Conservation (phyloP, 768 basidiomycete species). For the Kwoniella heveanensis region DNA sequence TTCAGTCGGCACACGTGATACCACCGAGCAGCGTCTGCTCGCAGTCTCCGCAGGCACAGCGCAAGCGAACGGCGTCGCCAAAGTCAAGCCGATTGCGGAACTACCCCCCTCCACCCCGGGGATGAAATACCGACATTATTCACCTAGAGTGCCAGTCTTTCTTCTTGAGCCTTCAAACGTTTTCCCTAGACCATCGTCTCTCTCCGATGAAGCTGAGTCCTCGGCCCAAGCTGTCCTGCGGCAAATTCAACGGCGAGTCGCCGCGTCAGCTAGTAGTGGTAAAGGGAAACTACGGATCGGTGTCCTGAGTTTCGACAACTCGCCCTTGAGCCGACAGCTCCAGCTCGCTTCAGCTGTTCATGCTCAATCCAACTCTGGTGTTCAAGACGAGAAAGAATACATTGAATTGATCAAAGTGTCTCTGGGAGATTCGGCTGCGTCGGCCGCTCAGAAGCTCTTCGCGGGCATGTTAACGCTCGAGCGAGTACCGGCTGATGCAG, state of each 20-base stretch:
- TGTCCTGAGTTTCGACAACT: constrained; percentile 45
- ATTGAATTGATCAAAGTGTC: constrained; percentile 35
- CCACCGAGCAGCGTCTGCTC: background rate
- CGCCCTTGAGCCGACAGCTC: constrained; percentile 30
- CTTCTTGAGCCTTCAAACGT: constrained; percentile 60
- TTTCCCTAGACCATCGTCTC: constrained; percentile 59
- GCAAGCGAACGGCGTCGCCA: background rate
- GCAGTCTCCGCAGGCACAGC: background rate
- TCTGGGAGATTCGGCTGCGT: constrained; percentile 58
- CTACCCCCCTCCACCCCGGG: constrained; percentile 85
- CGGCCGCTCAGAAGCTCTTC: constrained; percentile 79
- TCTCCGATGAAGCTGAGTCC: constrained; percentile 43
- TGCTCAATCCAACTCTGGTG: background rate
- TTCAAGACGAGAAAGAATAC: background rate
- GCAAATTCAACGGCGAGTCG: constrained; percentile 5
- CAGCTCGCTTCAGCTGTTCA: constrained; percentile 4
- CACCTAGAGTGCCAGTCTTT: constrained; percentile 81
- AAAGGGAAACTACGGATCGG: constrained; percentile 25
- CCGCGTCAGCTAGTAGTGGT: background rate
- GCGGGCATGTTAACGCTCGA: constrained; percentile 84
- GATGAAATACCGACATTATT: constrained; percentile 98
- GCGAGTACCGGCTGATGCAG: constrained; percentile 3
- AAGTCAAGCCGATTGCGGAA: background rate
- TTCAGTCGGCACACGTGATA: background rate
- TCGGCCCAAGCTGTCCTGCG: constrained; percentile 20